Conservation (phyloP, 768 basidiomycete species). For the Stropharia rugosoannulata region DNA sequence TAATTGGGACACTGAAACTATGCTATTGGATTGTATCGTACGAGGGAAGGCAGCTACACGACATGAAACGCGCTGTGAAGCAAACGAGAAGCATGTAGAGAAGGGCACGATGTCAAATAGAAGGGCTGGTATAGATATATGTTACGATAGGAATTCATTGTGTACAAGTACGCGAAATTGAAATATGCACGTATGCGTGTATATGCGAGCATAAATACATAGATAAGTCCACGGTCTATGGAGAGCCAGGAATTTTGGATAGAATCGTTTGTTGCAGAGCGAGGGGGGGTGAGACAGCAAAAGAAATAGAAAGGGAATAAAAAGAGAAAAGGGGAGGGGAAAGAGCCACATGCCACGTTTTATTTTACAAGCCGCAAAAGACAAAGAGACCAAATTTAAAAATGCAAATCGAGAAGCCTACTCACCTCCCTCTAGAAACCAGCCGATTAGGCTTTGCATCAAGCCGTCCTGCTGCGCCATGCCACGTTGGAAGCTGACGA, state of each 20-base stretch:
- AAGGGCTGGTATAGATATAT: too few species aligned
- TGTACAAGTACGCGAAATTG: not conserved
- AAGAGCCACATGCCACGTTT: not conserved
- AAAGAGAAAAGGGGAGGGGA: conserved; percentile 2
- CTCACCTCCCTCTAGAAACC: conserved; percentile 67
- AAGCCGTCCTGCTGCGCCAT: conserved; percentile 81
- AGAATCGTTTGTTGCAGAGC: too few species aligned
- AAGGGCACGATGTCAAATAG: too few species aligned
- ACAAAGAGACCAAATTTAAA: not conserved
- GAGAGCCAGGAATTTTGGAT: too few species aligned
- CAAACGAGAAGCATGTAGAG: too few species aligned
- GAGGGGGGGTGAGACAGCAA: not conserved
- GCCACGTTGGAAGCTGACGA: conserved; percentile 36
- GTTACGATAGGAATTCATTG: too few species aligned
- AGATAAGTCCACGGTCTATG: not conserved
- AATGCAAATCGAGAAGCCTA: conserved; percentile 12
- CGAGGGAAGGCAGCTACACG: too few species aligned
- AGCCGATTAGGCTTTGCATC: conserved; percentile 79
- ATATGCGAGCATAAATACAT: not conserved
- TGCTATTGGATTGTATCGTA: too few species aligned
- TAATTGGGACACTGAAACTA: too few species aligned
- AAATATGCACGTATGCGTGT: not conserved
- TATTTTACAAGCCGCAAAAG: not conserved
- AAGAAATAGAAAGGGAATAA: not conserved
- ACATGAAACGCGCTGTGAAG: too few species aligned